A percentile compares a stretch with the other conserved stretches of the same genome.
Evolutionary conservation across 2,329 filamentous ascomycete species (phyloP).

Genomic region (Bimuria novae-zelandiae): DNA sequence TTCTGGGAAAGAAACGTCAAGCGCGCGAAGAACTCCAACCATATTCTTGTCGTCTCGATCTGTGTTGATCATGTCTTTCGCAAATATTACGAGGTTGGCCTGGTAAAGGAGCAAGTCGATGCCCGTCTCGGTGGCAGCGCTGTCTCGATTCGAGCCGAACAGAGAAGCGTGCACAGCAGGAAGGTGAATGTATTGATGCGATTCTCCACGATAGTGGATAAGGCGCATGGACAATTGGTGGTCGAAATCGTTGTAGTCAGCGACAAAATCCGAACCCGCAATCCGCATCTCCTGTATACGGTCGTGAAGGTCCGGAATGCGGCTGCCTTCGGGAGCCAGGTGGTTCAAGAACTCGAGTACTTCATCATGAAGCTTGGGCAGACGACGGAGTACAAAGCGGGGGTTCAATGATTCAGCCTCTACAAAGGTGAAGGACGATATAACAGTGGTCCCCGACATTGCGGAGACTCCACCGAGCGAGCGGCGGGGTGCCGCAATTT

Average conservation of each 20-base stretch:
- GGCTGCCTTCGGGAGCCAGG: conserved; percentile 34
- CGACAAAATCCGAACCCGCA: conserved; percentile 45
- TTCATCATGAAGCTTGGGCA: conserved; percentile 44
- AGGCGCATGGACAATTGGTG: conserved; percentile 40
- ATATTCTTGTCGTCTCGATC: conserved; percentile 33
- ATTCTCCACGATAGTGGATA: conserved; percentile 43
- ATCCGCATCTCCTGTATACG: conserved; percentile 37
- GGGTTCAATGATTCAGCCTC: conserved; percentile 50
- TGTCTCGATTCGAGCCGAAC: conserved; percentile 35
- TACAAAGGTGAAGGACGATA: conserved; percentile 52
- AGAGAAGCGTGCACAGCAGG: conserved; percentile 47
- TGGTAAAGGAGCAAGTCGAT: conserved; percentile 51
- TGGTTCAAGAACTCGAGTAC: conserved; percentile 37
- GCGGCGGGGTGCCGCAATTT: conserved; percentile 19
- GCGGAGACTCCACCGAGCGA: conserved; percentile 48
- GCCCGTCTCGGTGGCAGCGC: conserved; percentile 25
- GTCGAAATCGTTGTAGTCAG: conserved; percentile 45
- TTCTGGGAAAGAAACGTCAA: conserved; percentile 44
- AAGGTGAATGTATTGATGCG: conserved; percentile 49
- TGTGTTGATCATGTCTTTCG: conserved; percentile 43
- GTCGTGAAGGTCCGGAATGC: conserved; percentile 21
- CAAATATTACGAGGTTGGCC: conserved; percentile 51
- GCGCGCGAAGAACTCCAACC: conserved; percentile 34
- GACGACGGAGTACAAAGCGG: conserved; percentile 47
- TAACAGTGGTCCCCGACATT: conserved; percentile 54